Percentiles rank a stretch among this genome's conserved stretches.
Evolutionary conservation across 352 stramenopile genomes (phyloP).

Genomic region (Globisporangium nagaii): DNA sequence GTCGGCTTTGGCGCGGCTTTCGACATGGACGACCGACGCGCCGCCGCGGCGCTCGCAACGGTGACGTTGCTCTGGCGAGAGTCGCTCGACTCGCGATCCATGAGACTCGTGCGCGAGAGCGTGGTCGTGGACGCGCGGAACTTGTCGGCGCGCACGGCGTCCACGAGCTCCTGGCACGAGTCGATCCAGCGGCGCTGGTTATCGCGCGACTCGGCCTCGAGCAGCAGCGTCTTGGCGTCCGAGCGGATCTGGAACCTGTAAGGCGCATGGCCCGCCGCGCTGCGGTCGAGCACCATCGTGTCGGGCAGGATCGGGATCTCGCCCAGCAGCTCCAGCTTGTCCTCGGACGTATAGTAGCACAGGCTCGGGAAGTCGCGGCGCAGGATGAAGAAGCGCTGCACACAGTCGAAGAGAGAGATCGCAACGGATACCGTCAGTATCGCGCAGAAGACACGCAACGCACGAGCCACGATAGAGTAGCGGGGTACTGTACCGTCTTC

Average conservation of each 20-base stretch:
- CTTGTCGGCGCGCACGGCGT: constrained; percentile 58
- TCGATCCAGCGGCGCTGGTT: constrained; percentile 70
- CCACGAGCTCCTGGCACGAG: constrained; percentile 57
- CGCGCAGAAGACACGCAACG: no score
- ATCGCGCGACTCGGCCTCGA: constrained; percentile 62
- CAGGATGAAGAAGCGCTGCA: constrained; percentile 72
- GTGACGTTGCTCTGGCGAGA: constrained; percentile 1
- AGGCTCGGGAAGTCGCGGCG: constrained; percentile 67
- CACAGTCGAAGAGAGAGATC: not conserved
- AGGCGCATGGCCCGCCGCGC: constrained; percentile 37
- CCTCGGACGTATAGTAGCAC: constrained; percentile 80
- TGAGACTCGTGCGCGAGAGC: constrained; percentile 13
- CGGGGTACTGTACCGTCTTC: constrained; percentile 79
- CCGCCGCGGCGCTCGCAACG: not conserved
- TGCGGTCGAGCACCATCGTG: constrained; percentile 72
- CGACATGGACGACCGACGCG: constrained; percentile 16
- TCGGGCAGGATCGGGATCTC: constrained; percentile 64
- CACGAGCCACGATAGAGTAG: no score
- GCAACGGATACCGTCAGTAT: no score
- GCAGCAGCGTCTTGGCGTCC: constrained; percentile 42
- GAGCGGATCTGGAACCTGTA: constrained; percentile 71
- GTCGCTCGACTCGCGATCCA: constrained; percentile 14
- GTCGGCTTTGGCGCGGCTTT: constrained; percentile 9
- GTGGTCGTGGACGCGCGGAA: constrained; percentile 33
- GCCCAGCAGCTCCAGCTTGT: constrained; percentile 75